Base-by-base conservation (phyloP, 306 rosid species). In the Rubus parviflorus region DNA sequence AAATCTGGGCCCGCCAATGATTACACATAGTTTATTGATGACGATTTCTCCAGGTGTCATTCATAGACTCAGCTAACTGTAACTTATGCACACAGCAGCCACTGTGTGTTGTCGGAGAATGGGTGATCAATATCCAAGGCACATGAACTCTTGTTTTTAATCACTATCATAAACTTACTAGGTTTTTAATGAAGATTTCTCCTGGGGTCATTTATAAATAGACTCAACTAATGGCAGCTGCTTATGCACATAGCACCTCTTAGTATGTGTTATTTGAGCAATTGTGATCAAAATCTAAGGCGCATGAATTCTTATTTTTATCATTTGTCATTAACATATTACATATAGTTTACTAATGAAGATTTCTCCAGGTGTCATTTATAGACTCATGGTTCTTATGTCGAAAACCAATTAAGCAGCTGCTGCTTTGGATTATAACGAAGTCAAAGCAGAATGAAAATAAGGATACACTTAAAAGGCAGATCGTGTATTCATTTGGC, bases 381-480 rank as follows among this genome's bases (percentile, higher is more conserved):
- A 90, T 90, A 87, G 99, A 95, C 77, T 85, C 91, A 0, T 90
- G 96, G 96, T 79, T 89, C 53, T 68, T 91, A 54, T 83, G 90
- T 47, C 82, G 49, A 73, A 58, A 16, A 53, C 97, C 96, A 48
- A 75, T 90, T 64, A 95, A 95, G 85, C 70, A 62, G 72, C 57
- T 89, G 81, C 89, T 92, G 81, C 89, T 95, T 69, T 75, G 91
- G 89, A 79, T 83, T 60, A 89, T 86, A 87, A 95, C 84, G 87
- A 92, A 89, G 80, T 79, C 97, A 38, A 85, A 73, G 52, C 53
- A 67, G 10, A 78, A 83, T 25, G 90, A 79, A 80, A 76, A 43
- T 74, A 77, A 75, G 61, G 83, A 68, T 61, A 54, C 84, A 57
- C 88, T 83, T 76, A 78, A 82, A 77, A 84, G 77, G 88, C 88